These are phyloP conservation scores for Macrocystidia cucumis DNA, from an alignment of 1,284 basidiomycete genomes.

Conservation along the genomic window DNA sequence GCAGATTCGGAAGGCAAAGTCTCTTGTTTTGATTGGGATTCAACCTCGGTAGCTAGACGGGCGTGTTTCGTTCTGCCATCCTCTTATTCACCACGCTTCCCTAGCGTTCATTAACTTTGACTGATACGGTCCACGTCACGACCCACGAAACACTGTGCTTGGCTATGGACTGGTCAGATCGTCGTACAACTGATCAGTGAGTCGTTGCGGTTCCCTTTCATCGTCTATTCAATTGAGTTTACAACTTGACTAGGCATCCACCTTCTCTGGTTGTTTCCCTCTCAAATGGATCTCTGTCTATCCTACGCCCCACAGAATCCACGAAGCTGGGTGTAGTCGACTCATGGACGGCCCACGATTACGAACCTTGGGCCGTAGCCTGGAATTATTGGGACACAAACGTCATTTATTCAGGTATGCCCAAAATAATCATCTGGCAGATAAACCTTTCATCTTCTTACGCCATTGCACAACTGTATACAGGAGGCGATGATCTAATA, in stretches of 20 bases:
- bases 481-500: constrained; percentile 91
- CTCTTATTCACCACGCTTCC: no score
- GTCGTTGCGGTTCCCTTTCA: constrained; percentile 7
- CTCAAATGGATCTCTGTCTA: constrained; percentile 67
- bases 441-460: constrained; percentile 6
- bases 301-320: constrained; percentile 41
- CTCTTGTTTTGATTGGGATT: constrained; percentile 49
- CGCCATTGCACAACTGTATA: not conserved
- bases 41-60: constrained; percentile 41
- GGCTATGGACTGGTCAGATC: constrained; percentile 84
- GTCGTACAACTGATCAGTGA: constrained; percentile 24
- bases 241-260: no score
- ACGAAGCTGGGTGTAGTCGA: constrained; percentile 36
- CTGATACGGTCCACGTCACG: no score
- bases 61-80: no score
- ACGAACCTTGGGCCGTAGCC: constrained; percentile 91
- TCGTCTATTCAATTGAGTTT: constrained; percentile 22
- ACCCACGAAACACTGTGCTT: constrained; percentile 70
- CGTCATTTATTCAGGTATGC: constrained; percentile 83
- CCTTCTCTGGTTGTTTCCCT: constrained; percentile 75
- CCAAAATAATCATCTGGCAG: no score
- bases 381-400: constrained; percentile 83
- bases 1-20: constrained; percentile 83
- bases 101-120: no score
- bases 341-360: constrained; percentile 86